Base-by-base conservation (phyloP, 2,329 filamentous ascomycete species). In the Teratosphaeriaceae sp. region DNA sequence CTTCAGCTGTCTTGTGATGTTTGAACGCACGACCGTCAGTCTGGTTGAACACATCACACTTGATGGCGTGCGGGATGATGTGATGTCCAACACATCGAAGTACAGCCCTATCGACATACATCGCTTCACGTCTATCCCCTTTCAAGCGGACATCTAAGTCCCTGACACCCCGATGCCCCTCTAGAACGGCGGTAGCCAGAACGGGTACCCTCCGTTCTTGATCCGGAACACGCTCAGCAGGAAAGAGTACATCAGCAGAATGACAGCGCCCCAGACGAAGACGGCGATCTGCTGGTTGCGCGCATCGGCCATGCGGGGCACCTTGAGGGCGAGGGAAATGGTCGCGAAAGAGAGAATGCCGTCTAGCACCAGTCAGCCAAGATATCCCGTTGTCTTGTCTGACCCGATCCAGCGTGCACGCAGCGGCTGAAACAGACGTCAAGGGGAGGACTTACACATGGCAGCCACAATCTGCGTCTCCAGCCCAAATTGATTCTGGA, bases 181-280 rank as follows among this genome's bases (percentile, higher is more conserved):
- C 37, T 73, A 82, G 66, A 98, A 97, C 9, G 92, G 92, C 43
- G 92, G 92, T 48, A 98, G 75, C 60, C 82, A 88, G 69, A 97
- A 96, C 13, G 89, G 89, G 67, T 98, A 98, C 19, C 88, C 88
- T 24, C 82, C 81, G 62, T 97, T 98, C 81, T 98, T 98, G 57
- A 85, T 74, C 57, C 89, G 81, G 77, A 98, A 98, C 50, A 95
- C 74, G 67, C 86, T 96, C 53, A 98, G 77, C 50, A 98, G 74
- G 69, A 95, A 92, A 71, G 89, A 94, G 73, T 97, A 97, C 68
- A 88, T 80, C 50, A 85, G 68, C 55, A 95, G 81, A 44, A 96
- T 68, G 22, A 92, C 71, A 35, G 72, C 78, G 16, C 79, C 82
- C 85, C 88, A 96, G 33, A 84, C 73, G 44, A 96, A 67, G 5